Percentiles rank a stretch among this genome's conserved stretches.
These are phyloP conservation scores for Aspergillus intermedius DNA, from an alignment of 2,329 filamentous ascomycete species.

Conservation along the genomic window DNA sequence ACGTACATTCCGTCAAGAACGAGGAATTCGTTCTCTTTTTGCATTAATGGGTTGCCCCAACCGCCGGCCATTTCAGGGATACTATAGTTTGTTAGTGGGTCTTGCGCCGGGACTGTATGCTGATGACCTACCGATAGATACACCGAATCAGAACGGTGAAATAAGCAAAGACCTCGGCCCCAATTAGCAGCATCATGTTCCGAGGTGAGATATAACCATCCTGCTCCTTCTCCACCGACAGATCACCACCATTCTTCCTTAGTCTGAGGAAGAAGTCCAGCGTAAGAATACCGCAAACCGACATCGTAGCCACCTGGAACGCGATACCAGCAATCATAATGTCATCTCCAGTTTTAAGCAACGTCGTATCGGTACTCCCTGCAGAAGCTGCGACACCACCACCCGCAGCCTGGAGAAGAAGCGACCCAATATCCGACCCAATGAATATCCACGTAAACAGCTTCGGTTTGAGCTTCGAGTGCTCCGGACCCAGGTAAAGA, in stretches of 20 bases:
- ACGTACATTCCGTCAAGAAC: slow-evolving; percentile 44
- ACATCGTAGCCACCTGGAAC: slow-evolving; percentile 49
- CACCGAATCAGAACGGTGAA: slow-evolving; percentile 37
- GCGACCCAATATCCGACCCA: slow-evolving; percentile 51
- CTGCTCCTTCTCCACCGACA: slow-evolving; percentile 21
- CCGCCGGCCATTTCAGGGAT: slow-evolving; percentile 47
- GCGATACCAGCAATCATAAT: slow-evolving; percentile 55
- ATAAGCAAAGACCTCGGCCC: slow-evolving; percentile 31
- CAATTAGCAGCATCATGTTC: slow-evolving; percentile 21
- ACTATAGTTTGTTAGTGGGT: slow-evolving; percentile 9
- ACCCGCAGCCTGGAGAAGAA: slow-evolving; percentile 53
- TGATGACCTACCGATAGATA: slow-evolving; percentile 34
- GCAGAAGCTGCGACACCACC: slow-evolving; percentile 53
- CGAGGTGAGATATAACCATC: slow-evolving; percentile 14
- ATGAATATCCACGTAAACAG: slow-evolving; percentile 57
- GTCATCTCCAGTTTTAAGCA: slow-evolving; percentile 46
- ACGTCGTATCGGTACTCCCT: slow-evolving; percentile 25
- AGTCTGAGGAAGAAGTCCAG: slow-evolving; percentile 43
- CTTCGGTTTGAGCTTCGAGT: slow-evolving; percentile 42
- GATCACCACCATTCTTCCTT: slow-evolving; percentile 18
- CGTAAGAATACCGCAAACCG: slow-evolving; percentile 29
- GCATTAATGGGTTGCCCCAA: slow-evolving; percentile 44
- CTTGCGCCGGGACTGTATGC: too few relatives aligned
- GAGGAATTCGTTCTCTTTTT: slow-evolving; percentile 42
- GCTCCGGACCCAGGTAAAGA: slow-evolving; percentile 46